Conservation (phyloP, 2,329 filamentous ascomycete species). For the Sporothrix euskadiensis region DNA sequence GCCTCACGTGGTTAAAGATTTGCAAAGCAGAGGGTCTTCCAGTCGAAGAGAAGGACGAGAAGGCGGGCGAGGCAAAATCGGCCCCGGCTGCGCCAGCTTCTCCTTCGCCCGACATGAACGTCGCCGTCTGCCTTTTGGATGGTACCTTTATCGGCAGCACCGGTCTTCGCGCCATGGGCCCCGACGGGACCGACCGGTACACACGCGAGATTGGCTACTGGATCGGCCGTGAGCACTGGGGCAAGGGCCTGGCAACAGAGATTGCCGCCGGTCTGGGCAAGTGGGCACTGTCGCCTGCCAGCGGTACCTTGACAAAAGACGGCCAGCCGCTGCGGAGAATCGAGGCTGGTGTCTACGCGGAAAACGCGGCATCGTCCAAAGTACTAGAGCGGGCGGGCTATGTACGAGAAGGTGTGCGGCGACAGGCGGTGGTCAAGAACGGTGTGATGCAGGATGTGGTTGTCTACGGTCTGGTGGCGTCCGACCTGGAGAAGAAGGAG, state of each 20-base stretch:
- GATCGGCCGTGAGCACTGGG: slow-evolving; percentile 47
- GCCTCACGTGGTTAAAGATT: slow-evolving; percentile 39
- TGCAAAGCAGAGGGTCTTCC: slow-evolving; percentile 24
- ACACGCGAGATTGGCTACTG: slow-evolving; percentile 55
- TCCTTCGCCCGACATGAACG: slow-evolving; percentile 35
- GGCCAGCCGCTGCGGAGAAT: slow-evolving; percentile 44
- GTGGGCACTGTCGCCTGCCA: slow-evolving; percentile 45
- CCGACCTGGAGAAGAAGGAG: slow-evolving; percentile 22
- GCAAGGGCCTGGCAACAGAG: slow-evolving; percentile 48
- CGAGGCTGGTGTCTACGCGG: slow-evolving; percentile 43
- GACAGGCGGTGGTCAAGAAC: slow-evolving; percentile 47
- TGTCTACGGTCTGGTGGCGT: slow-evolving; percentile 41
- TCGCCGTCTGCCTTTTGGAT: slow-evolving; percentile 41
- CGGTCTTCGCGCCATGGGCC: slow-evolving; percentile 42
- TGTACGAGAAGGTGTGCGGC: slow-evolving; percentile 46
- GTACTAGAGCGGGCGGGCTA: slow-evolving; percentile 50
- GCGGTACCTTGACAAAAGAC: not conserved
- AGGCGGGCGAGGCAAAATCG: not conserved
- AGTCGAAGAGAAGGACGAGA: not conserved
- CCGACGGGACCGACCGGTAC: slow-evolving; percentile 43
- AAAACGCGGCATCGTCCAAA: slow-evolving; percentile 46
- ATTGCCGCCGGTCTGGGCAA: slow-evolving; percentile 42
- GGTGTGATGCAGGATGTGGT: slow-evolving; percentile 44
- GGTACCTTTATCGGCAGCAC: slow-evolving; percentile 45
- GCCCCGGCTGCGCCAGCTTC: not conserved